Conservation (phyloP, 2,329 filamentous ascomycete species). For the Aaosphaeria pasadenensis region DNA sequence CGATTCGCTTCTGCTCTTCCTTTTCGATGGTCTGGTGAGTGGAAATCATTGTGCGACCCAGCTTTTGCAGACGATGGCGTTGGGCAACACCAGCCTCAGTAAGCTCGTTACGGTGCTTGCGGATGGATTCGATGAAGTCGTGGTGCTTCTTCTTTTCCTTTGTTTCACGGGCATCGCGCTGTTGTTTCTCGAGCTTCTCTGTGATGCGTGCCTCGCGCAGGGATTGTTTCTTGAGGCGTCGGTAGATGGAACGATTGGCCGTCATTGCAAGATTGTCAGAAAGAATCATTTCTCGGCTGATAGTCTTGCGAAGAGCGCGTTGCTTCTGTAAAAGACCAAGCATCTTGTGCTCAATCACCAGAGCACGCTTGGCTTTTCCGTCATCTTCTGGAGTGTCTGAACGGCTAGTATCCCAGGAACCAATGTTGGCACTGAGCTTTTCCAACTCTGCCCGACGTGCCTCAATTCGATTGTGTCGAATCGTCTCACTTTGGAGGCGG, state of each 20-base stretch:
- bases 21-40: slow-evolving; percentile 98
- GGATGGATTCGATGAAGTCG: slow-evolving; percentile 85
- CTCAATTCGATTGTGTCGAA: slow-evolving; percentile 86
- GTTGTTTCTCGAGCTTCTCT: slow-evolving; percentile 98
- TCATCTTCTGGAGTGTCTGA: slow-evolving; percentile 69
- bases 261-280: slow-evolving; percentile 98
- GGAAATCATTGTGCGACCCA: slow-evolving; percentile 81
- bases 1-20: slow-evolving; percentile 97
- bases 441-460: slow-evolving; percentile 83
- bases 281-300: slow-evolving; percentile 89
- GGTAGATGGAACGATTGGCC: slow-evolving; percentile 85
- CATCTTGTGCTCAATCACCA: slow-evolving; percentile 93
- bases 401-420: slow-evolving; percentile 75
- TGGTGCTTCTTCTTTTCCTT: slow-evolving; percentile 97
- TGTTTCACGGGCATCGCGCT: slow-evolving; percentile 90
- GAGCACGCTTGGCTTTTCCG: slow-evolving; percentile 77
- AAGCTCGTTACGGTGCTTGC: slow-evolving; percentile 78
- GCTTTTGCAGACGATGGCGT: slow-evolving; percentile 74
- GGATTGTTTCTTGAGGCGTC: slow-evolving; percentile 95
- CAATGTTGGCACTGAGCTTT: slow-evolving; percentile 78
- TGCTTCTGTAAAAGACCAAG: slow-evolving; percentile 87
- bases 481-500: slow-evolving; percentile 80
- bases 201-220: slow-evolving; percentile 94
- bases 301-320: slow-evolving; percentile 76
- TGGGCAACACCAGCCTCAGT: slow-evolving; percentile 64